Percentiles rank a stretch among this genome's conserved stretches.
Evolutionary conservation across 192 early-diverging fungal genomes (phyloP).

Genomic region (Podila verticillata): DNA sequence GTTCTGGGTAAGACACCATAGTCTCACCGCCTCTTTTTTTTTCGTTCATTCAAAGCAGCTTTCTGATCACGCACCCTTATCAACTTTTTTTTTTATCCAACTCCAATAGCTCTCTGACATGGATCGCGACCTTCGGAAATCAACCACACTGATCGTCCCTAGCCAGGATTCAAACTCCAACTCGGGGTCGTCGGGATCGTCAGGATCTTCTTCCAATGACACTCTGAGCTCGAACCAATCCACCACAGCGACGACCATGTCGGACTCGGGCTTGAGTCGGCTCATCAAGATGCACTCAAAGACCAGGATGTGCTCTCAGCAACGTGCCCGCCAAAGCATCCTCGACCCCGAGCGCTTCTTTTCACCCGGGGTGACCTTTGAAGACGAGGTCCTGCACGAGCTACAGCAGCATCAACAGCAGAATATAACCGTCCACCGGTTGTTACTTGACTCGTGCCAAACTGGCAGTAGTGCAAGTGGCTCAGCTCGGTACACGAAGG

Average conservation of each 20-base stretch:
- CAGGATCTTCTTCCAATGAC: neutral
- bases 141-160: constrained; percentile 15
- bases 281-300: neutral
- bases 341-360: neutral
- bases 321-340: neutral
- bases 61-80: too few relatives aligned
- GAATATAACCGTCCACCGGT: neutral
- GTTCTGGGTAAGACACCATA: constrained; percentile 50
- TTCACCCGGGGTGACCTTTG: neutral
- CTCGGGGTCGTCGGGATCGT: neutral
- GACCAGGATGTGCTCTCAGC: neutral
- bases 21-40: constrained; percentile 66
- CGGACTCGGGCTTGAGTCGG: neutral
- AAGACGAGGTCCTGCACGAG: constrained; percentile 1
- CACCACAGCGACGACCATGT: neutral
- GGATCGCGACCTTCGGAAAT: constrained; percentile 77
- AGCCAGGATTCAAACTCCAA: neutral
- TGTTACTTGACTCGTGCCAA: neutral
- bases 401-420: constrained; percentile 2
- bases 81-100: neutral
- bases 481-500: too few relatives aligned
- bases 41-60: too few relatives aligned
- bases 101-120: constrained; percentile 71
- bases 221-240: constrained; percentile 3
- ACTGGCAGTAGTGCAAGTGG: neutral